Percentiles rank a stretch among this genome's conserved stretches.
These are phyloP conservation scores for Arachnopeziza araneosa DNA, from an alignment of 2,329 filamentous ascomycete species.

Conservation along the genomic window DNA sequence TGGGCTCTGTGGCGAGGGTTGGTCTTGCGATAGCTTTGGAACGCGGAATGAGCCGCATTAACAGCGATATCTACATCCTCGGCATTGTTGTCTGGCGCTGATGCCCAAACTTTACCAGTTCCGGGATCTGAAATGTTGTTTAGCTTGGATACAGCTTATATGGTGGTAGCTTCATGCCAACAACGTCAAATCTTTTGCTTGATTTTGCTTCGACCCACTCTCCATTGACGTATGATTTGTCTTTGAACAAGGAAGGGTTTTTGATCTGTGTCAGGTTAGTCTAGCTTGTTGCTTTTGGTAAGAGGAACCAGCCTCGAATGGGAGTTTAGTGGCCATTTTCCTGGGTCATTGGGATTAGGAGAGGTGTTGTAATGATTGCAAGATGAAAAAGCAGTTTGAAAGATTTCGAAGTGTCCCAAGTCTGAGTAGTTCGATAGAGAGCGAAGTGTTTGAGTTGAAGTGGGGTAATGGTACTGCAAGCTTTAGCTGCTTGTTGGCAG, in stretches of 20 bases:
- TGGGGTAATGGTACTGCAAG: too few relatives aligned
- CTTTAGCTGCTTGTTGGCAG: too few relatives aligned
- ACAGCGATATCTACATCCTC: constrained; percentile 59
- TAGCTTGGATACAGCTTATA: neutral
- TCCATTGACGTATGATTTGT: constrained; percentile 48
- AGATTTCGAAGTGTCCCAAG: too few relatives aligned
- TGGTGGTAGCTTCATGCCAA: constrained; percentile 33
- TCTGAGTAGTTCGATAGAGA: too few relatives aligned
- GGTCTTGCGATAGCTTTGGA: constrained; percentile 52
- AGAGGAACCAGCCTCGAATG: constrained; percentile 16
- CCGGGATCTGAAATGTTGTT: constrained; percentile 38
- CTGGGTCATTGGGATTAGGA: neutral
- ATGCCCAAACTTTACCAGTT: constrained; percentile 36
- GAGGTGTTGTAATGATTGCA: neutral
- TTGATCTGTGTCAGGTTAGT: constrained; percentile 39
- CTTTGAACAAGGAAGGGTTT: constrained; percentile 47
- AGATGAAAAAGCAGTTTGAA: neutral
- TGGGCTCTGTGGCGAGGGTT: constrained; percentile 57
- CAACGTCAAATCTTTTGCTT: constrained; percentile 50
- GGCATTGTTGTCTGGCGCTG: constrained; percentile 37
- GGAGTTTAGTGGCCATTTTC: constrained; percentile 17
- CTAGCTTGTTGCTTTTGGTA: neutral
- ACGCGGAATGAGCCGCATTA: constrained; percentile 53
- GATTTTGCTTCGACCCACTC: constrained; percentile 51
- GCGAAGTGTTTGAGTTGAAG: too few relatives aligned